A percentile compares a stretch with the other conserved stretches of the same genome.
Evolutionary conservation across 306 rosid species (phyloP).

Genomic region (Delonix regia): DNA sequence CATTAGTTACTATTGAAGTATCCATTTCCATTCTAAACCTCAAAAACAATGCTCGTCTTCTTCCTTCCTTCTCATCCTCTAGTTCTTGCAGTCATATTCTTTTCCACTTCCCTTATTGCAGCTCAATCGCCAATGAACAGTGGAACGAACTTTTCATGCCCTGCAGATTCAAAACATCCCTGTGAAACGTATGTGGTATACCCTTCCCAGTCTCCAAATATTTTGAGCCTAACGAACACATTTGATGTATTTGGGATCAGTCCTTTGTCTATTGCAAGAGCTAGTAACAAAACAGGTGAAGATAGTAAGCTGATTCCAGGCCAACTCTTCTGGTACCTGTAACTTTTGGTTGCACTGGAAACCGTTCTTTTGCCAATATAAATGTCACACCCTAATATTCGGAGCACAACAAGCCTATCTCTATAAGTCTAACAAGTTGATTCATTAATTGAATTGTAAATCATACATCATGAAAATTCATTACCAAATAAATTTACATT

Average conservation of each 20-base stretch:
- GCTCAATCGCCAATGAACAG: slow-evolving; percentile 43
- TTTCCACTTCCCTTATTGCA: slow-evolving; percentile 31
- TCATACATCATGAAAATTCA: no score
- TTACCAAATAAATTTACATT: no score
- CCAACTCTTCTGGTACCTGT: slow-evolving; percentile 71
- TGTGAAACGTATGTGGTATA: slow-evolving; percentile 74
- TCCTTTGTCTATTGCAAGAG: slow-evolving; percentile 58
- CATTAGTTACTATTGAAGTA: slow-evolving; percentile 10
- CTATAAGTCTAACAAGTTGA: no score
- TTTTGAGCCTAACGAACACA: slow-evolving; percentile 50
- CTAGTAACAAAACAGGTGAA: slow-evolving; percentile 55
- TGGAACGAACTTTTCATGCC: slow-evolving; percentile 59
- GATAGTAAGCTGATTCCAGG: slow-evolving; percentile 36
- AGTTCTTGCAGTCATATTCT: slow-evolving; percentile 42
- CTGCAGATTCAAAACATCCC: slow-evolving; percentile 47
- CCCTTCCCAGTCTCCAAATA: slow-evolving; percentile 52
- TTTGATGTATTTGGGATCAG: slow-evolving; percentile 61
- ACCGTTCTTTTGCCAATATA: slow-evolving; percentile 59
- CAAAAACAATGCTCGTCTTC: slow-evolving; percentile 53
- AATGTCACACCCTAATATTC: no score
- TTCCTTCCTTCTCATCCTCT: slow-evolving; percentile 33
- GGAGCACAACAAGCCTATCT: no score
- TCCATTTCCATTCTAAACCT: not conserved
- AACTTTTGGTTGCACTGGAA: slow-evolving; percentile 65
- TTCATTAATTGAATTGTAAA: no score